Evolutionary conservation across 768 basidiomycete genomes (phyloP).

Genomic region (Lentinula edodes): DNA sequence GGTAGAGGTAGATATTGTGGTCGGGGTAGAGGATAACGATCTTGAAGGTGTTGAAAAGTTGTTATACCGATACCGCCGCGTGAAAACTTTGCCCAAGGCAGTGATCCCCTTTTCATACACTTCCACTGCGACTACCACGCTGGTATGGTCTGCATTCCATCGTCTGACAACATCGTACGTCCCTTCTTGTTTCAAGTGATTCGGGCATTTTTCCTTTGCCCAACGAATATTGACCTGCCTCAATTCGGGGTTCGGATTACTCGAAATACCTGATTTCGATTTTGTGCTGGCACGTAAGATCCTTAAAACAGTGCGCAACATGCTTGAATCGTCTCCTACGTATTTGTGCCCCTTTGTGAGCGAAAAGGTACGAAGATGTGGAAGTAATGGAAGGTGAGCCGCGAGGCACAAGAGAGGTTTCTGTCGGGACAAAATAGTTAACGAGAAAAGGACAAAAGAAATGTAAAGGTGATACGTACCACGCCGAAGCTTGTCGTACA

Average conservation of each 20-base stretch:
- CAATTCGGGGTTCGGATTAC: conserved; percentile 12
- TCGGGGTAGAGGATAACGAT: neutral
- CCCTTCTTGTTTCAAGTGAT: conserved; percentile 35
- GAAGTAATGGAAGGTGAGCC: conserved; percentile 29
- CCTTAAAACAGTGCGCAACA: conserved; percentile 35
- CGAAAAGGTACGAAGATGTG: conserved; percentile 37
- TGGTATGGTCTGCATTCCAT: conserved; percentile 11
- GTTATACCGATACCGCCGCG: conserved; percentile 23
- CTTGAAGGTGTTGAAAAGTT: neutral
- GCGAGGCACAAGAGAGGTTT: conserved; percentile 38
- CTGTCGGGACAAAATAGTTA: conserved; percentile 16
- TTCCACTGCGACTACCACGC: conserved; percentile 3
- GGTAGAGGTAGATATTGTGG: neutral
- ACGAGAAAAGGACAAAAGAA: neutral
- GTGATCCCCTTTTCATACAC: conserved; percentile 36
- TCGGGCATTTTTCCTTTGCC: conserved; percentile 40
- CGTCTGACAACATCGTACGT: conserved; percentile 21
- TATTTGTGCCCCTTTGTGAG: conserved; percentile 46
- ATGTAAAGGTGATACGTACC: conserved; percentile 20
- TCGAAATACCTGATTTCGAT: neutral
- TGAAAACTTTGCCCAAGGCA: conserved; percentile 33
- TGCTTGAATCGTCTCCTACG: conserved; percentile 27
- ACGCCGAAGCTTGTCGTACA: conserved; percentile 40
- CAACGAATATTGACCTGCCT: conserved; percentile 42
- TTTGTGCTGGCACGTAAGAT: conserved; percentile 26